Percentiles rank a stretch among this genome's conserved stretches.
Evolutionary conservation across 2,329 filamentous ascomycete species (phyloP).

Genomic region (Sclerotinia subarctica): DNA sequence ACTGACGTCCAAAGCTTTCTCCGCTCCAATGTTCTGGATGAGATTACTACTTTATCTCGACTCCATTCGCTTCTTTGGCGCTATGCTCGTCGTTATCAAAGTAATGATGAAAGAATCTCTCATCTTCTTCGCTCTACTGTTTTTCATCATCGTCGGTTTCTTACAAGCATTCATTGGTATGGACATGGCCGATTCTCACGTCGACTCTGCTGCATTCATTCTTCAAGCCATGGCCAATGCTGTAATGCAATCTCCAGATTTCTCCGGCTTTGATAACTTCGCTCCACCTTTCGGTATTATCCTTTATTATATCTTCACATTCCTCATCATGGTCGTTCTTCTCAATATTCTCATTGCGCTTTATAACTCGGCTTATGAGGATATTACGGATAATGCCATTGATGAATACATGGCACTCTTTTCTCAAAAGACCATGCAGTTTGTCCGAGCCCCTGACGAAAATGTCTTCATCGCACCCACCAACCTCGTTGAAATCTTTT

Average conservation of each 20-base stretch:
- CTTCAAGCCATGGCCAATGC: constrained; percentile 82
- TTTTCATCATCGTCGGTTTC: constrained; percentile 81
- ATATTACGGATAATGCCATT: constrained; percentile 76
- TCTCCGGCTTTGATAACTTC: constrained; percentile 83
- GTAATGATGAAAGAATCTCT: constrained; percentile 92
- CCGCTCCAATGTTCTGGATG: constrained; percentile 95
- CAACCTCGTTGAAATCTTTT: constrained; percentile 86
- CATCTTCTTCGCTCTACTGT: constrained; percentile 91
- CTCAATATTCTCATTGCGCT: constrained; percentile 96
- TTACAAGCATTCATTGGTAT: constrained; percentile 92
- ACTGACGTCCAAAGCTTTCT: constrained; percentile 58
- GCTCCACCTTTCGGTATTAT: constrained; percentile 90
- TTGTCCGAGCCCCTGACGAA: constrained; percentile 93
- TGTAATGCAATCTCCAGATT: constrained; percentile 89
- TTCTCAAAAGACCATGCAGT: constrained; percentile 92
- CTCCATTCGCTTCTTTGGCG: constrained; percentile 91
- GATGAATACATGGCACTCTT: constrained; percentile 96
- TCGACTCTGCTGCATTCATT: constrained; percentile 68
- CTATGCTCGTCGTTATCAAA: constrained; percentile 96
- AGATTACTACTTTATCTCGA: constrained; percentile 90
- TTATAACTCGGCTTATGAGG: constrained; percentile 93
- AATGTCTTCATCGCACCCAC: constrained; percentile 97
- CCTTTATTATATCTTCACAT: constrained; percentile 96
- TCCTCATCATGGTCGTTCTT: constrained; percentile 90
- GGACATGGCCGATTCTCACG: constrained; percentile 74